Percentiles rank a stretch among this genome's conserved stretches.
Evolutionary conservation across 371 early-diverging fungal genomes (phyloP).

Genomic region (Amoeboaphelidium protococcarum): DNA sequence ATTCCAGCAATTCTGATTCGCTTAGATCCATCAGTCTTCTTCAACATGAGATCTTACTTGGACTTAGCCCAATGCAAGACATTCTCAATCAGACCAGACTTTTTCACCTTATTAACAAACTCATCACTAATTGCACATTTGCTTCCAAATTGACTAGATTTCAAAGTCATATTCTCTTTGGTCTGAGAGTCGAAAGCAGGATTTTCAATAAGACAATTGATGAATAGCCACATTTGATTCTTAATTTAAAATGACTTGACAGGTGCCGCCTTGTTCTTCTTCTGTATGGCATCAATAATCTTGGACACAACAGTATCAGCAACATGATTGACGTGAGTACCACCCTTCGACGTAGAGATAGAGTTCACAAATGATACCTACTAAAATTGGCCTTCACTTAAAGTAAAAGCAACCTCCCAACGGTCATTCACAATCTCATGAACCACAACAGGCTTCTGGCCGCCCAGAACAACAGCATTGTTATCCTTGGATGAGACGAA

Average conservation of each 20-base stretch:
- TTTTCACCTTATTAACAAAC: constrained; percentile 51
- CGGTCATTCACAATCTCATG: constrained; percentile 47
- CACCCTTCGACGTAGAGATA: constrained; percentile 95
- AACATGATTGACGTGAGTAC: constrained; percentile 78
- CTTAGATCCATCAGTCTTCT: constrained; percentile 75
- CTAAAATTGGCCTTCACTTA: constrained; percentile 88
- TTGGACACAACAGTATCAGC: constrained; percentile 64
- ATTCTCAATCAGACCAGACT: constrained; percentile 64
- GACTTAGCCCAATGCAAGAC: constrained; percentile 47
- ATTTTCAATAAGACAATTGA: constrained; percentile 94
- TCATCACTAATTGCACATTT: constrained; percentile 47
- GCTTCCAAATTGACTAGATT: constrained; percentile 59
- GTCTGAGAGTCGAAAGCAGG: constrained; percentile 99
- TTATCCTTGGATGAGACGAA: constrained; percentile 28
- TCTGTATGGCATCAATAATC: constrained; percentile 43
- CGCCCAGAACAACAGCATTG: constrained; percentile 3
- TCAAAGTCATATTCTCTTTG: constrained; percentile 91
- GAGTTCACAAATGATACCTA: constrained; percentile 96
- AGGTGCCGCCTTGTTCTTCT: constrained; percentile 38
- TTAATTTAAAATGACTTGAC: constrained; percentile 74
- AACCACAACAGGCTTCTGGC: constrained; percentile 18
- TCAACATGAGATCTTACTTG: constrained; percentile 61
- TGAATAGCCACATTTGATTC: constrained; percentile 76
- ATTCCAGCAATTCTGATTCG: constrained; percentile 48
- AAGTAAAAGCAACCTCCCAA: constrained; percentile 92